phyloP scores from a whole-genome alignment of 2,329 filamentous ascomycete genomes.

The Pseudocercospora crystallina region DNA sequence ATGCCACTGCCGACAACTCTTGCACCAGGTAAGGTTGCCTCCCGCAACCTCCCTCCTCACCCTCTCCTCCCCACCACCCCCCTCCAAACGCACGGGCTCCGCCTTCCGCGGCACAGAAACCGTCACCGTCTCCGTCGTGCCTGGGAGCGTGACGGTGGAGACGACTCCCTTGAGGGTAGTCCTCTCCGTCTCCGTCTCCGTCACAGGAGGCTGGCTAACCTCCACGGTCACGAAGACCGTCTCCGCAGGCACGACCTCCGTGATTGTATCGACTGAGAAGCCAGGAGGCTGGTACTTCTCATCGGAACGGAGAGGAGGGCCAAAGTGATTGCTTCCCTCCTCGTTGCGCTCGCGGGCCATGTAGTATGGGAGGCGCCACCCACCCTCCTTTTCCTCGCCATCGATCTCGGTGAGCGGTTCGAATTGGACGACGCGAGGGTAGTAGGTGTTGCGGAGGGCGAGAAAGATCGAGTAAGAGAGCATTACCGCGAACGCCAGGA shows the following conservation, averaged over 20 bases:
- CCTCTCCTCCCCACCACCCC: not conserved
- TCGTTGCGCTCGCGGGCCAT: not conserved
- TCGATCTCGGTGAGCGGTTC: not conserved
- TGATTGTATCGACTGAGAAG: not conserved
- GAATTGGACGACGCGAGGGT: too few relatives aligned
- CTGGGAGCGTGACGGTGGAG: not conserved
- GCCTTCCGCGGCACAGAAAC: not conserved
- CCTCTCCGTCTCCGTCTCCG: not conserved
- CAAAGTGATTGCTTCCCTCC: not conserved
- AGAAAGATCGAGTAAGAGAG: too few relatives aligned
- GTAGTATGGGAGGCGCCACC: not conserved
- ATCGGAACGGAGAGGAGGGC: not conserved
- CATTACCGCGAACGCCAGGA: not conserved
- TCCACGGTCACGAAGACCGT: not conserved
- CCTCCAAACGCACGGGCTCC: not conserved
- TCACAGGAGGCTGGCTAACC: not conserved
- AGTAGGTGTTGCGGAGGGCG: too few relatives aligned
- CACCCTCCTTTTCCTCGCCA: not conserved
- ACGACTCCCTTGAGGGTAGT: not conserved
- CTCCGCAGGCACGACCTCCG: not conserved
- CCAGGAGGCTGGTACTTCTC: not conserved
- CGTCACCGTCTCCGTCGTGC: too few relatives aligned
- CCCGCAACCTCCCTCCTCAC: too few relatives aligned
- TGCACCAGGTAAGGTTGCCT: slow-evolving; percentile 1
- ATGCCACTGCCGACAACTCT: slow-evolving; percentile 9